A percentile compares a stretch with the other conserved stretches of the same genome.
These are phyloP conservation scores for Fulvia fulva DNA, from an alignment of 2,329 filamentous ascomycete species.

Conservation along the genomic window DNA sequence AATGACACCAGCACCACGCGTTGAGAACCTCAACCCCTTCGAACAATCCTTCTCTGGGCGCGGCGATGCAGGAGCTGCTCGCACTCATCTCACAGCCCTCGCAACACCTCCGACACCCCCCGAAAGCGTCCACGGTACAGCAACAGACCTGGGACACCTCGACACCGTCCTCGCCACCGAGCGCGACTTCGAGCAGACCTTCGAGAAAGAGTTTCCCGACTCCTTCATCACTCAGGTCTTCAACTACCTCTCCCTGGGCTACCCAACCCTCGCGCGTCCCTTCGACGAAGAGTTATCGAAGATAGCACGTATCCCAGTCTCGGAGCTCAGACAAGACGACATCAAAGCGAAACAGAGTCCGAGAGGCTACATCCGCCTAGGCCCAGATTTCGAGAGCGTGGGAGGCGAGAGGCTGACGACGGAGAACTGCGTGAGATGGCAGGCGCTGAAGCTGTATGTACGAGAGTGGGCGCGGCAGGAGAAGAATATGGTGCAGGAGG, in stretches of 20 bases:
- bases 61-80: slow-evolving; percentile 13
- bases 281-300: slow-evolving; percentile 84
- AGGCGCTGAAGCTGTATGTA: slow-evolving; percentile 77
- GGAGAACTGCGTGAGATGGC: slow-evolving; percentile 69
- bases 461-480: slow-evolving; percentile 87
- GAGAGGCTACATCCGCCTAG: slow-evolving; percentile 67
- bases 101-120: slow-evolving; percentile 28
- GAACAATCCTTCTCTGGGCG: slow-evolving; percentile 31
- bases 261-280: slow-evolving; percentile 75
- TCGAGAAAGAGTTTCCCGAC: slow-evolving; percentile 70
- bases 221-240: slow-evolving; percentile 91
- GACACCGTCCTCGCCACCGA: slow-evolving; percentile 42
- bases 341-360: slow-evolving; percentile 51
- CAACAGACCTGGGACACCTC: slow-evolving; percentile 29
- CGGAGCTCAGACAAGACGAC: slow-evolving; percentile 70
- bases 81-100: slow-evolving; percentile 23
- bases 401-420: slow-evolving; percentile 43
- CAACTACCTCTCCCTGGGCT: slow-evolving; percentile 91
- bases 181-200: slow-evolving; percentile 38
- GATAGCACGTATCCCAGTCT: slow-evolving; percentile 67
- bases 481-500: slow-evolving; percentile 56
- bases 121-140: slow-evolving; percentile 10
- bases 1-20: slow-evolving; percentile 44
- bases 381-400: slow-evolving; percentile 45
- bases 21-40: slow-evolving; percentile 37